phyloP scores from a whole-genome alignment of 805 yeast genomes.

The Candida tammaniensis region DNA sequence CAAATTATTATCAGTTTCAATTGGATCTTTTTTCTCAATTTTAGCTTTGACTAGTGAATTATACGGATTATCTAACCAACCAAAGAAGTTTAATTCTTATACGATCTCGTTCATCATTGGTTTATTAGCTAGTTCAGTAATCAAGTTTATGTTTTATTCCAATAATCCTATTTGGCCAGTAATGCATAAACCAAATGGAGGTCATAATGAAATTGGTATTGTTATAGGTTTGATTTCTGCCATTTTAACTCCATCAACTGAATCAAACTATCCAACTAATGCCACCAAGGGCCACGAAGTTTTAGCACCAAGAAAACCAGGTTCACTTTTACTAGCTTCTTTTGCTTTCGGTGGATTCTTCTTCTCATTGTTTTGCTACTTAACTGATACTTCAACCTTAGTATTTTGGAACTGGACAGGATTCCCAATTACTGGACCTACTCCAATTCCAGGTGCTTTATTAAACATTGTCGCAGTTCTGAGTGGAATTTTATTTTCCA shows the following conservation, averaged over 20 bases:
- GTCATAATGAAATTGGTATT: conserved; percentile 72
- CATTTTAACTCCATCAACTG: conserved; percentile 48
- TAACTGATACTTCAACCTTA: conserved; percentile 81
- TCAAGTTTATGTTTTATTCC: conserved; percentile 74
- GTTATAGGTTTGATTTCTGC: conserved; percentile 63
- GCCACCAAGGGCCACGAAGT: conserved; percentile 3
- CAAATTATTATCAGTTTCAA: conserved; percentile 62
- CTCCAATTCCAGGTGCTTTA: conserved; percentile 82
- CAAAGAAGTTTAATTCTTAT: conserved; percentile 40
- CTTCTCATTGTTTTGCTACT: conserved; percentile 68
- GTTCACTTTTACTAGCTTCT: conserved; percentile 51
- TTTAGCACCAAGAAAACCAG: conserved; percentile 22
- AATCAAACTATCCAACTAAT: conserved; percentile 6
- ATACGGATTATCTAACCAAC: conserved; percentile 25
- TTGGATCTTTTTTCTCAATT: conserved; percentile 63
- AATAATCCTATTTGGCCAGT: conserved; percentile 97
- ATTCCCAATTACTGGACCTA: conserved; percentile 80
- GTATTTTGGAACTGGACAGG: conserved; percentile 98
- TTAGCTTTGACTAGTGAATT: conserved; percentile 59
- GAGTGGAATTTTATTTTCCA: conserved; percentile 43
- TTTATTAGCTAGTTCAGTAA: conserved; percentile 64
- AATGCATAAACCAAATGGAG: conserved; percentile 82
- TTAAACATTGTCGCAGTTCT: conserved; percentile 58
- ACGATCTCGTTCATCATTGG: conserved; percentile 67
- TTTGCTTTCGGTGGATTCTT: conserved; percentile 75